A percentile compares a stretch with the other conserved stretches of the same genome.
phyloP scores from a whole-genome alignment of 2,329 filamentous ascomycete genomes.

The Trichoderma semiorbis region DNA sequence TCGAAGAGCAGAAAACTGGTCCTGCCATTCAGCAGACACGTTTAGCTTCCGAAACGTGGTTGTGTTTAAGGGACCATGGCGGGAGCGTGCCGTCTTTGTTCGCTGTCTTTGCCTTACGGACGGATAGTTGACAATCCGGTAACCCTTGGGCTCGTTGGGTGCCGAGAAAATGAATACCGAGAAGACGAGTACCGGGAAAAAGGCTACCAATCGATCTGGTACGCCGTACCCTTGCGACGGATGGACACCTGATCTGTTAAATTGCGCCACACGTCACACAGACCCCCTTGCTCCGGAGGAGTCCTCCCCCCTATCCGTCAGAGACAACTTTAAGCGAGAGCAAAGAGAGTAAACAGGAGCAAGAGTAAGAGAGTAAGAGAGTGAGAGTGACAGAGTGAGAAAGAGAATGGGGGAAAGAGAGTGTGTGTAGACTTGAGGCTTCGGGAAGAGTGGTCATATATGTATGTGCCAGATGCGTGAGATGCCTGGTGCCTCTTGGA shows the following conservation, averaged over 20 bases:
- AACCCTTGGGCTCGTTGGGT: not conserved
- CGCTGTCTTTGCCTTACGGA: not conserved
- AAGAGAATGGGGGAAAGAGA: not conserved
- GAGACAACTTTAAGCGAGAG: not conserved
- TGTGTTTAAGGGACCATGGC: not conserved
- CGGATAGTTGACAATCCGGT: too few species aligned
- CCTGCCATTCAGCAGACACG: not conserved
- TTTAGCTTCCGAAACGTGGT: not conserved
- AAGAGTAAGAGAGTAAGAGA: not conserved
- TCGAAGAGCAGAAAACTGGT: not conserved
- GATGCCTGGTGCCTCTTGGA: not conserved
- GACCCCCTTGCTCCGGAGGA: not conserved
- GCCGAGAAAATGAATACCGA: not conserved
- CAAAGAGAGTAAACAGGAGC: too few species aligned
- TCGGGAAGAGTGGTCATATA: too few species aligned
- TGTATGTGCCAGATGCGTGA: not conserved
- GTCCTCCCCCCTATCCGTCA: not conserved
- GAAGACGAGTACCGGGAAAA: not conserved
- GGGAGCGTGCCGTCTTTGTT: not conserved
- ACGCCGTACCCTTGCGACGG: not conserved
- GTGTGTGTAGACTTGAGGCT: not conserved
- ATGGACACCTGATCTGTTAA: not conserved
- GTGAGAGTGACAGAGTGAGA: not conserved
- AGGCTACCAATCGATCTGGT: not conserved
- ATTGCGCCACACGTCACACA: not conserved